Percentiles rank a stretch among this genome's conserved stretches.
These are phyloP conservation scores for Exophiala mesophila DNA, from an alignment of 2,329 filamentous ascomycete species.

Conservation along the genomic window DNA sequence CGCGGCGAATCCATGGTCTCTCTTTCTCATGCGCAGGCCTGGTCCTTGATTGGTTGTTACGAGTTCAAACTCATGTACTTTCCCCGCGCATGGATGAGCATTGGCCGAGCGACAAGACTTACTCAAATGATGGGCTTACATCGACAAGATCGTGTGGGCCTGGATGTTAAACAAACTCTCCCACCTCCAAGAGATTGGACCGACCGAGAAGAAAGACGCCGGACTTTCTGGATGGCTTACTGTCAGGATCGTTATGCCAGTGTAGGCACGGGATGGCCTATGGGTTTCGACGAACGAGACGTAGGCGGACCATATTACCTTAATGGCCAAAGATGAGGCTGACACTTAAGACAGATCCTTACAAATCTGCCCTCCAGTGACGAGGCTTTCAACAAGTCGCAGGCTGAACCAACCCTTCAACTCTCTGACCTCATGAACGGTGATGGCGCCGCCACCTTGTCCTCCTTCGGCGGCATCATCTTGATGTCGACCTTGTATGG, in stretches of 20 bases:
- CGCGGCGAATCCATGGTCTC: conserved; percentile 87
- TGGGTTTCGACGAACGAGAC: conserved; percentile 87
- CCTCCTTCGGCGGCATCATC: conserved; percentile 72
- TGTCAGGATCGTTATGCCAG: conserved; percentile 87
- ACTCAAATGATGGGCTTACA: conserved; percentile 91
- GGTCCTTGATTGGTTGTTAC: conserved; percentile 72
- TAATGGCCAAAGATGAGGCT: too few relatives aligned
- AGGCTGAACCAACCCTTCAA: conserved; percentile 64
- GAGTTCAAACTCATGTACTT: conserved; percentile 99
- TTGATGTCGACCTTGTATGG: conserved; percentile 88
- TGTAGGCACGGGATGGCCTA: conserved; percentile 95
- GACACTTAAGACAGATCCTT: conserved; percentile 53
- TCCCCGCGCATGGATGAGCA: conserved; percentile 89
- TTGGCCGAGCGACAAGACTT: conserved; percentile 73
- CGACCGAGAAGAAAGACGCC: conserved; percentile 80
- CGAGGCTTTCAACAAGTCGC: conserved; percentile 76
- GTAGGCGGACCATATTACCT: conserved; percentile 33
- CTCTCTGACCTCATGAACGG: conserved; percentile 59
- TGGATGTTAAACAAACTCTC: conserved; percentile 91
- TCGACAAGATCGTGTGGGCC: conserved; percentile 70
- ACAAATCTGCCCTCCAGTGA: conserved; percentile 81
- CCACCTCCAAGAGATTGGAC: conserved; percentile 87
- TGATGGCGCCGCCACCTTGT: conserved; percentile 67
- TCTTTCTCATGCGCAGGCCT: conserved; percentile 78
- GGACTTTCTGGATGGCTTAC: conserved; percentile 95